These are phyloP conservation scores for Daldinia childiae DNA, from an alignment of 495 filamentous ascomycete genomes.

Conservation along the genomic window DNA sequence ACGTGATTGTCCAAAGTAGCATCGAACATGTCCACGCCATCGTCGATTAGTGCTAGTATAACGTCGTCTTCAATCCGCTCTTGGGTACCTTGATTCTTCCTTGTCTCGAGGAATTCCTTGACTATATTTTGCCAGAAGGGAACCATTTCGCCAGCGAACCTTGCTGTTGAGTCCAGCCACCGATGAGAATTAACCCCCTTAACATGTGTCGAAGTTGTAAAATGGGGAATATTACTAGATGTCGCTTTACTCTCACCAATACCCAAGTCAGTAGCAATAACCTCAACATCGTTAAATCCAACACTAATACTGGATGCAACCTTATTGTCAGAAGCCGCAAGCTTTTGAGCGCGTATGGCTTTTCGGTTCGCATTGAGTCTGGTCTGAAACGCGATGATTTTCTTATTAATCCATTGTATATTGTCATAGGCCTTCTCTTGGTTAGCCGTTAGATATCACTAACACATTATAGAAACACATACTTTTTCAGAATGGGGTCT, in stretches of 20 bases:
- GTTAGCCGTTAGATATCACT: neutral
- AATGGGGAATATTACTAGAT: neutral
- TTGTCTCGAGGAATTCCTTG: neutral
- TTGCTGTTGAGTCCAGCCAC: neutral
- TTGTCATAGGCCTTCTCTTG: neutral
- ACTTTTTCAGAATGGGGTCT: neutral
- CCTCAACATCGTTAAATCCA: neutral
- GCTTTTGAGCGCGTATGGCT: neutral
- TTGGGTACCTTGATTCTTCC: neutral
- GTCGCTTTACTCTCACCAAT: neutral
- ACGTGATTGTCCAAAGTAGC: neutral
- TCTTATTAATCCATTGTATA: neutral
- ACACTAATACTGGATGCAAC: no score
- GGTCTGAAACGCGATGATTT: neutral
- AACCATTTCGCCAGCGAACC: neutral
- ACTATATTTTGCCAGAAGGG: neutral
- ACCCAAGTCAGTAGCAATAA: neutral
- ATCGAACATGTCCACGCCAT: neutral
- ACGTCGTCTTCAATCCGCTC: neutral
- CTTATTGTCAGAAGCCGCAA: no score
- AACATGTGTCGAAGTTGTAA: neutral
- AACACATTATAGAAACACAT: neutral
- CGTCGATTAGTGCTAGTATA: neutral
- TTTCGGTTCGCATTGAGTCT: neutral
- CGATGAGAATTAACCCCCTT: neutral